Base-by-base conservation (phyloP, 2,329 filamentous ascomycete species). In the Chaetomium sp. region DNA sequence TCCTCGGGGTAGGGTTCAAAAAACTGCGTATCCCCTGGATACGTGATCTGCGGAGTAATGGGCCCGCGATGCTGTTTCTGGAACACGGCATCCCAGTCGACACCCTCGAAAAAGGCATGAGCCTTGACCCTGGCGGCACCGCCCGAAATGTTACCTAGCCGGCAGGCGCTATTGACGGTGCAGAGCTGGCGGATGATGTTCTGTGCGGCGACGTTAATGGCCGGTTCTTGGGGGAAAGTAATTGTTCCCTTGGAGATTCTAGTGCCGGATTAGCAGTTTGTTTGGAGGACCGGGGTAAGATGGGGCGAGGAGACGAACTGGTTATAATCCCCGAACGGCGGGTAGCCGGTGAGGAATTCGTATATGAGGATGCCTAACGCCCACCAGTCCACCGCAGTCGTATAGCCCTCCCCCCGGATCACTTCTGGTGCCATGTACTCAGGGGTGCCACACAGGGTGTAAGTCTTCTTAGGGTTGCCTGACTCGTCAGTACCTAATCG, bases 301-400 rank as follows among this genome's bases (percentile, higher is more conserved):
- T 1, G 46, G 6, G 19, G 32, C 27, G 11, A n/a, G 34, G 36
- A 4, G 48, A 72, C 79, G 63, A 65, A 85, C 83, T 87, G 84
- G 69, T 90, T 89, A 72, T 92, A 92, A 56, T 91, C 86, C 87
- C 88, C 92, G 68, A 92, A 94, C 0, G 89, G 89, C 11, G 89
- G 89, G 66, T 91, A 91, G 34, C 89, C 89, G 7, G 89, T 90
- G 49, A 92, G 74, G 67, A 92, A 92, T 68, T 94, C 89, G 70
- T 90, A 92, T 56, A 92, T 85, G 55, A 94, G 72, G 62, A 92
- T 91, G 34, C 89, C 89, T 62, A 94, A 77, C 0, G 89, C 88
- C 89, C 89, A 92, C 88, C 88, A 92, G 74, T 92, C 88, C 38
- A 92, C 88, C 11, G 88, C 87, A 1, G 81, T 84, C 2, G 81